Percentiles rank a stretch among this genome's conserved stretches.
phyloP scores from a whole-genome alignment of 179 eudicot genomes.

The Spinacia oleracea region DNA sequence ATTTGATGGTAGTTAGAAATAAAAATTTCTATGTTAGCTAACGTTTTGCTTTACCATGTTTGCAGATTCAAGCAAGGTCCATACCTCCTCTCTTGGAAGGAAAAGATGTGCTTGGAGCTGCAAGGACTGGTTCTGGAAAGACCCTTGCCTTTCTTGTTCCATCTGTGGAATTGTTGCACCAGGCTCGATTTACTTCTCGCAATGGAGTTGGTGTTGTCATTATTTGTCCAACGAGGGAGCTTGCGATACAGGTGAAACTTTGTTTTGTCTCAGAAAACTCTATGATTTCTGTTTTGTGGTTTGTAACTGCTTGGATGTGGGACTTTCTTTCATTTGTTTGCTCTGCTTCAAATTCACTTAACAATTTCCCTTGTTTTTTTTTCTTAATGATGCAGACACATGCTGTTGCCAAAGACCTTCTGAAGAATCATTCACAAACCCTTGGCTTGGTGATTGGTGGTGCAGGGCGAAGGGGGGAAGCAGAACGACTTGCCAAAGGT shows the following conservation, averaged over 20 bases:
- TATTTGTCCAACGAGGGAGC: conserved; percentile 94
- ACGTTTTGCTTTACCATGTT: conserved; percentile 9
- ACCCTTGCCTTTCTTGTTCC: conserved; percentile 94
- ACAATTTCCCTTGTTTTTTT: conserved; percentile 4
- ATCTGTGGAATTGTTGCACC: conserved; percentile 68
- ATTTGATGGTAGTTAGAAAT: background rate
- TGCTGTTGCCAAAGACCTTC: conserved; percentile 78
- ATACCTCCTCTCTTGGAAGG: conserved; percentile 83
- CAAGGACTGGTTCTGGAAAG: conserved; percentile 96
- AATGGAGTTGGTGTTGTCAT: conserved; percentile 81
- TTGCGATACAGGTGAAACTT: conserved; percentile 78
- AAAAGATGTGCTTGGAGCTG: conserved; percentile 93
- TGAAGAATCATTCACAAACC: conserved; percentile 85
- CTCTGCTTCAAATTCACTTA: background rate
- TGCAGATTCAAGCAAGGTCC: conserved; percentile 78
- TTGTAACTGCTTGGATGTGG: background rate
- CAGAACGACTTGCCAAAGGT: conserved; percentile 76
- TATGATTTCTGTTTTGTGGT: background rate
- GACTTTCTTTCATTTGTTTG: background rate
- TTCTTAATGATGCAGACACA: conserved; percentile 59
- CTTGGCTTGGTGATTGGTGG: conserved; percentile 85
- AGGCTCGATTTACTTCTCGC: conserved; percentile 57
- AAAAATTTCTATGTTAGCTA: background rate
- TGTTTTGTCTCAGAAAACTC: background rate
- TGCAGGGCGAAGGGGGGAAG: conserved; percentile 63